A percentile compares a stretch with the other conserved stretches of the same genome.
Conservation (phyloP, 1,284 basidiomycete species). For the Apiotrichum brassicae region DNA sequence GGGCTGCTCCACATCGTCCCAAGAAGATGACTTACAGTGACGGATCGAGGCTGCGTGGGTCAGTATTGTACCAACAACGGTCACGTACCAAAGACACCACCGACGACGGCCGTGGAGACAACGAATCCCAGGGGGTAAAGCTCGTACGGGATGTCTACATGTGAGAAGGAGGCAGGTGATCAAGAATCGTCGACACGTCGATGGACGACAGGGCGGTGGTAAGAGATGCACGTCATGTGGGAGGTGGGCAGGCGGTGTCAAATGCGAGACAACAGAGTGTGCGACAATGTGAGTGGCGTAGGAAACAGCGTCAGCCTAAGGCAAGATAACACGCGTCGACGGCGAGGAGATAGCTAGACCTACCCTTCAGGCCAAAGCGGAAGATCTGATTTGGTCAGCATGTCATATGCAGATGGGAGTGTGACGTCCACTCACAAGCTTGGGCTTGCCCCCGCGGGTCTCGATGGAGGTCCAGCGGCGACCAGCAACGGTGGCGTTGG, state of each 20-base stretch:
- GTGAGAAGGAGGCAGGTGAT: not conserved
- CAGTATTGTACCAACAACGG: constrained; percentile 3
- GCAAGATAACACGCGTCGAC: no score
- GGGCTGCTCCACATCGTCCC: not conserved
- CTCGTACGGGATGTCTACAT: constrained; percentile 43
- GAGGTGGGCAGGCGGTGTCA: no score
- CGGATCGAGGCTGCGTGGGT: constrained; percentile 1
- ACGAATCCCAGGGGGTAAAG: constrained; percentile 46
- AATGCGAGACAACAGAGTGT: no score
- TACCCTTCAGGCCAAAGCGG: constrained; percentile 41
- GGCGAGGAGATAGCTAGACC: no score
- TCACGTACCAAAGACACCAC: constrained; percentile 35
- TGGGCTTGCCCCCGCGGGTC: constrained; percentile 35
- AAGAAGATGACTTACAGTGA: constrained; percentile 13
- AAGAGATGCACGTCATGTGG: no score
- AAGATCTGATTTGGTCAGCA: constrained; percentile 32
- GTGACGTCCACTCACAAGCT: constrained; percentile 33
- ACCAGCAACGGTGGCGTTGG: constrained; percentile 17
- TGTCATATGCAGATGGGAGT: not conserved
- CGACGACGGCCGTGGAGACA: constrained; percentile 38
- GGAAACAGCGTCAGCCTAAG: not conserved
- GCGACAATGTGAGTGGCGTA: no score
- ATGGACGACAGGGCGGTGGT: not conserved
- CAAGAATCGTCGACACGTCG: not conserved
- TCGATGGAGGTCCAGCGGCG: constrained; percentile 31